Percentiles rank a stretch among this genome's conserved stretches.
These are phyloP conservation scores for Poronia punctata DNA, from an alignment of 495 filamentous ascomycete species.

Conservation along the genomic window DNA sequence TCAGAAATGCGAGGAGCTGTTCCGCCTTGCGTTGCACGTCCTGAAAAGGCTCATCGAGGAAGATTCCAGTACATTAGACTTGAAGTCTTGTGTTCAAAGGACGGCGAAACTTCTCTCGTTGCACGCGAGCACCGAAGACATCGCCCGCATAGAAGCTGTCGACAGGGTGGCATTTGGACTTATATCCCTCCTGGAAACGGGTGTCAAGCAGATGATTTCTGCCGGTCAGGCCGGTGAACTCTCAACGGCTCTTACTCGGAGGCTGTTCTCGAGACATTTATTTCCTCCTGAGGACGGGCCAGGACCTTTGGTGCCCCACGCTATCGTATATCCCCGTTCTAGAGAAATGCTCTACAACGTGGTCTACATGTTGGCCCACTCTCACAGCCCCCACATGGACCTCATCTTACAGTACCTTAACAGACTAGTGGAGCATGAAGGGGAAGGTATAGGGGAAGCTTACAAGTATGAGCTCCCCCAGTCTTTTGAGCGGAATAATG, in stretches of 20 bases:
- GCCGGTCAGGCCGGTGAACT: constrained; percentile 9
- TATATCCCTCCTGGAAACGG: constrained; percentile 32
- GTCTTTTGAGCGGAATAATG: constrained; percentile 57
- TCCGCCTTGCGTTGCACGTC: constrained; percentile 40
- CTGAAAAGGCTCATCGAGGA: constrained; percentile 48
- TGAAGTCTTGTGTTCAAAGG: constrained; percentile 42
- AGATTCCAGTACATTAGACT: constrained; percentile 42
- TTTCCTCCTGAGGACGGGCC: constrained; percentile 52
- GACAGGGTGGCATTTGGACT: constrained; percentile 44
- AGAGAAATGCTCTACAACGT: constrained; percentile 59
- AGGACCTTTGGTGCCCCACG: constrained; percentile 19
- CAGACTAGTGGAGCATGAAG: constrained; percentile 45
- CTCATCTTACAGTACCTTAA: constrained; percentile 47
- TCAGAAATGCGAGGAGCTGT: constrained; percentile 37
- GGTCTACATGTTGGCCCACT: constrained; percentile 51
- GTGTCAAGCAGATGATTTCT: constrained; percentile 12
- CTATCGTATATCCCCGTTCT: constrained; percentile 48
- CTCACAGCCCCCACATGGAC: constrained; percentile 41
- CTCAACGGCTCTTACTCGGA: constrained; percentile 39
- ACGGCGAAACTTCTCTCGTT: constrained; percentile 51
- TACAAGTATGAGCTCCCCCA: constrained; percentile 52
- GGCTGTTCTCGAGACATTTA: constrained; percentile 60
- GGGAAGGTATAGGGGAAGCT: constrained; percentile 12
- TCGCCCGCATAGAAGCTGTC: constrained; percentile 41
- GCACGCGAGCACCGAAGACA: constrained; percentile 39